Percentiles rank a stretch among this genome's conserved stretches.
Conservation (phyloP, 2,329 filamentous ascomycete genomes). For the Botrytis deweyae region DNA sequence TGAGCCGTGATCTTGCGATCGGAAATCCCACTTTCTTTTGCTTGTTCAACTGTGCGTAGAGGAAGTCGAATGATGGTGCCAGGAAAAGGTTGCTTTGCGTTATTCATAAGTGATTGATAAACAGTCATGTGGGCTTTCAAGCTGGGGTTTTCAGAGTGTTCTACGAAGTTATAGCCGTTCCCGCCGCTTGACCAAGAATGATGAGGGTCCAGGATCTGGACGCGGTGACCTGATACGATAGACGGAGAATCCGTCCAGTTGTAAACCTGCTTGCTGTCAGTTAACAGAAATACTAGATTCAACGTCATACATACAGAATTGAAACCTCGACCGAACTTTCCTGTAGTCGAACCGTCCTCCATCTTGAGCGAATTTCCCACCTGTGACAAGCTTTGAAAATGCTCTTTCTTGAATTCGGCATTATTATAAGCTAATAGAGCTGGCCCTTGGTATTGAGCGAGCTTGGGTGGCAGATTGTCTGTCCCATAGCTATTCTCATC, state of each 20-base stretch:
- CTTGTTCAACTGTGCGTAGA: constrained; percentile 36
- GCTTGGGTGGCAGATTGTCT: constrained; percentile 31
- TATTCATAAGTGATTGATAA: constrained; percentile 33
- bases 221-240: constrained; percentile 37
- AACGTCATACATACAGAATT: constrained; percentile 36
- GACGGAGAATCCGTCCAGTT: constrained; percentile 43
- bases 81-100: constrained; percentile 28
- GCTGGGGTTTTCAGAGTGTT: constrained; percentile 31
- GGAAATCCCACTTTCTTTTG: constrained; percentile 37
- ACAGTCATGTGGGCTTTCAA: constrained; percentile 37
- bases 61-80: constrained; percentile 42
- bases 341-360: constrained; percentile 38
- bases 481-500: constrained; percentile 35
- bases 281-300: constrained; percentile 4
- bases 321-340: constrained; percentile 42
- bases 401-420: constrained; percentile 35
- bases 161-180: constrained; percentile 38
- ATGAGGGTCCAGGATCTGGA: constrained; percentile 41
- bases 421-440: constrained; percentile 41
- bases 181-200: constrained; percentile 39
- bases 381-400: constrained; percentile 38
- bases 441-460: constrained; percentile 40
- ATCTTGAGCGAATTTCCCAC: constrained; percentile 40
- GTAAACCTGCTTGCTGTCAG: constrained; percentile 34
- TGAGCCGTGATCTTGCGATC: constrained; percentile 28